A percentile compares a stretch with the other conserved stretches of the same genome.
Evolutionary conservation across 2,329 filamentous ascomycete species (phyloP).

Genomic region (Cordyceps cateniannulata): DNA sequence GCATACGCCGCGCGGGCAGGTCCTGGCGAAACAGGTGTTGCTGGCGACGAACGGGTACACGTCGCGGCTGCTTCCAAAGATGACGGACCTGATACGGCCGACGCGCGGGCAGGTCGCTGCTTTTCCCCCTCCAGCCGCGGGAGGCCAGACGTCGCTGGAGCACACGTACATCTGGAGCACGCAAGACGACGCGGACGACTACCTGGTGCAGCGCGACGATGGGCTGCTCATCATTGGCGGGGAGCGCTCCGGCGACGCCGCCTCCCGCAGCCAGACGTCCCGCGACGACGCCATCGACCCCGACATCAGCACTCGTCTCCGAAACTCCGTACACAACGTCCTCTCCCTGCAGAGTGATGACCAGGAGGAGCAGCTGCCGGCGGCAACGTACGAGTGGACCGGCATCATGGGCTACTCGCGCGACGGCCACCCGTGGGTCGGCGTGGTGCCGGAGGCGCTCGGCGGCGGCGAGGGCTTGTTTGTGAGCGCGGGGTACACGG

Average conservation of each 20-base stretch:
- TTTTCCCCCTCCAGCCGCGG: conserved; percentile 27
- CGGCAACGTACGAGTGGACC: conserved; percentile 60
- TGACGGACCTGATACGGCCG: conserved; percentile 68
- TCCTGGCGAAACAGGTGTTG: conserved; percentile 58
- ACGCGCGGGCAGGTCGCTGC: conserved; percentile 56
- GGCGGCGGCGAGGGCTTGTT: conserved; percentile 53
- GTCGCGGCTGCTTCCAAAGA: conserved; percentile 62
- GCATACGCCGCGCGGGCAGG: conserved; percentile 61
- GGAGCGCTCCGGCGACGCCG: conserved; percentile 50
- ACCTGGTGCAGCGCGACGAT: conserved; percentile 60
- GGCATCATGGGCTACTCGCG: conserved; percentile 73
- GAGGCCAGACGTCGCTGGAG: conserved; percentile 32
- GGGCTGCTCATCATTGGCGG: conserved; percentile 64
- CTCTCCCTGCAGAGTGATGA: conserved; percentile 34
- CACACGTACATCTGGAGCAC: conserved; percentile 58
- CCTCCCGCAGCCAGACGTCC: conserved; percentile 44
- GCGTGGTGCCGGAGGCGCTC: conserved; percentile 48
- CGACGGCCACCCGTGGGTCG: conserved; percentile 66
- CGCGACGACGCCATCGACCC: conserved; percentile 54
- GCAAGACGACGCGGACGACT: conserved; percentile 49
- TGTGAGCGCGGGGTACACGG: conserved; percentile 61
- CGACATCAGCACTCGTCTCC: conserved; percentile 49
- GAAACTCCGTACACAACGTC: conserved; percentile 33
- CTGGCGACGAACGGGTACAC: conserved; percentile 83
- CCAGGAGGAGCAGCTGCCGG: conserved; percentile 39